Evolutionary conservation across 768 basidiomycete genomes (phyloP).

Genomic region (Tylopilus vinaceipallidus): DNA sequence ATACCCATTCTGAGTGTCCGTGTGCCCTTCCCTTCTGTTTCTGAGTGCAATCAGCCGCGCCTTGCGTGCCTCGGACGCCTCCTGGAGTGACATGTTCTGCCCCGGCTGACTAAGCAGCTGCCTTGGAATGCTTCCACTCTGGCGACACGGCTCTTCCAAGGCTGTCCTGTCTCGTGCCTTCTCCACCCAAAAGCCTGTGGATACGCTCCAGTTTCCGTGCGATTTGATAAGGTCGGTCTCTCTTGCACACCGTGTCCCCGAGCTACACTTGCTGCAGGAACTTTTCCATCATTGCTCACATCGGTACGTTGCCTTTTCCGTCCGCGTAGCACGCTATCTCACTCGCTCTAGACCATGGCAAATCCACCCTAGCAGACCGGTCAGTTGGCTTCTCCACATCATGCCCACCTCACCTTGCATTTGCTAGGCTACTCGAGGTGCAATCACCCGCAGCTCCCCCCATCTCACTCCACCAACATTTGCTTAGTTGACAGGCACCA

Average conservation of each 20-base stretch:
- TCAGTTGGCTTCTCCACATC: slow-evolving; percentile 31
- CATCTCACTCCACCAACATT: slow-evolving; percentile 8
- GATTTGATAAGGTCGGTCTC: slow-evolving; percentile 61
- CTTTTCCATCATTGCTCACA: slow-evolving; percentile 96
- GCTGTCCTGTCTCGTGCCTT: slow-evolving; percentile 22
- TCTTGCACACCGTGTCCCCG: neutral
- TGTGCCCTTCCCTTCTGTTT: slow-evolving; percentile 64
- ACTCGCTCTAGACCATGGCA: slow-evolving; percentile 76
- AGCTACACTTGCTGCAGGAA: slow-evolving; percentile 47
- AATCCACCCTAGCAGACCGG: slow-evolving; percentile 91
- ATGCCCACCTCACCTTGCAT: slow-evolving; percentile 2
- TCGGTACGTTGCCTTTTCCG: slow-evolving; percentile 46
- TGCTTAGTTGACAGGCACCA: slow-evolving; percentile 82
- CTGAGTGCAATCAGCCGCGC: slow-evolving; percentile 75
- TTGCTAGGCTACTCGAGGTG: slow-evolving; percentile 72
- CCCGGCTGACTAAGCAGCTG: slow-evolving; percentile 35
- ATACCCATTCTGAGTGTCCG: slow-evolving; percentile 40
- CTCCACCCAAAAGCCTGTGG: slow-evolving; percentile 36
- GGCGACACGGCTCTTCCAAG: slow-evolving; percentile 27
- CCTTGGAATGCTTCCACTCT: slow-evolving; percentile 31
- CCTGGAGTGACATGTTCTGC: slow-evolving; percentile 60
- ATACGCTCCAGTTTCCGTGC: slow-evolving; percentile 64
- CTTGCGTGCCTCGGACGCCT: slow-evolving; percentile 79
- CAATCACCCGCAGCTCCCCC: slow-evolving; percentile 4
- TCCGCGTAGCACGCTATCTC: slow-evolving; percentile 3